phyloP scores from a whole-genome alignment of 202 grass and related monocot species.

The Digitaria exilis region DNA sequence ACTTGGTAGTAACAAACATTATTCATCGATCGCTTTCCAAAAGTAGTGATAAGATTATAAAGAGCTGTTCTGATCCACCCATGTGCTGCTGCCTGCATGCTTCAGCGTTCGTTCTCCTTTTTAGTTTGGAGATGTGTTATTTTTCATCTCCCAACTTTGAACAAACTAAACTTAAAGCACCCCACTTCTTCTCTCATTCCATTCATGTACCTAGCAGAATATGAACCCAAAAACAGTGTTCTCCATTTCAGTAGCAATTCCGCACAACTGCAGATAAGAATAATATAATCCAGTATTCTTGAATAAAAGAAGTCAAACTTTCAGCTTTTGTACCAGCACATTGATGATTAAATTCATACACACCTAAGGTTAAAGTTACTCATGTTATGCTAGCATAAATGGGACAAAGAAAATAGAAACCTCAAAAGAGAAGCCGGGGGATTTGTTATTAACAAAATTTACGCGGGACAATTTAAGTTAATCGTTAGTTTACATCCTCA shows the following conservation, averaged over 20 bases:
- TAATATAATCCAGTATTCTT: background rate
- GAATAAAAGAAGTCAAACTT: background rate
- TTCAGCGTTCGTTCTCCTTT: background rate
- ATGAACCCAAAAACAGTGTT: background rate
- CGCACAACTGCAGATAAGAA: background rate
- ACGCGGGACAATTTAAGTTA: too few species aligned
- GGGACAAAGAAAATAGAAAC: background rate
- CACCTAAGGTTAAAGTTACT: background rate
- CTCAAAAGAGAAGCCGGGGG: background rate
- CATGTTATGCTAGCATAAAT: background rate
- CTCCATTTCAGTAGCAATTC: background rate
- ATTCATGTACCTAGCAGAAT: background rate
- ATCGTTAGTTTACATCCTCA: too few species aligned
- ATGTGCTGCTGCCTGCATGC: slow-evolving; percentile 30
- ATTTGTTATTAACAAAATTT: background rate
- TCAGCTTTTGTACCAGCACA: background rate
- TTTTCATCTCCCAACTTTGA: background rate
- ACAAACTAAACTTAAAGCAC: background rate
- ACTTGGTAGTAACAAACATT: background rate
- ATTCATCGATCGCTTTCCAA: slow-evolving; percentile 32
- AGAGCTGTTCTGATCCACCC: slow-evolving; percentile 6
- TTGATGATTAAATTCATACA: background rate
- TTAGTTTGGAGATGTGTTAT: background rate
- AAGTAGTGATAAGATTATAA: slow-evolving; percentile 3
- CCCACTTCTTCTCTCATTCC: background rate